A percentile compares a stretch with the other conserved stretches of the same genome.
Conservation (phyloP, 257 asterid genomes). For the Plectranthus barbatus region DNA sequence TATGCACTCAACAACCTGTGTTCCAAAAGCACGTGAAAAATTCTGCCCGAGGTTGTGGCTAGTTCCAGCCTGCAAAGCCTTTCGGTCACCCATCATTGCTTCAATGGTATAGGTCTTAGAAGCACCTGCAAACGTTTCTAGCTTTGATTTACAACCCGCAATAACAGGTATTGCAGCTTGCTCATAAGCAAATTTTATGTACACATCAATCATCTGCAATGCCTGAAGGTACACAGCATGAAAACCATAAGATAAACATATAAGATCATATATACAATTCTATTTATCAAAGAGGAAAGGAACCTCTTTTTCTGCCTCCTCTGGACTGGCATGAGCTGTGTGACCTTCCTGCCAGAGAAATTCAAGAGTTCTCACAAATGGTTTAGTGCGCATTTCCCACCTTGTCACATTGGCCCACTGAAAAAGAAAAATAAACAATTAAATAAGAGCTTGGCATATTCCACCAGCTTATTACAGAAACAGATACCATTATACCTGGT, state of each 20-base stretch:
- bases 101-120: conserved; percentile 87
- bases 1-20: conserved; percentile 51
- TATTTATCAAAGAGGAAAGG: conserved; percentile 3
- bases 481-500: conserved; percentile 53
- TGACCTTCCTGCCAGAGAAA: conserved; percentile 99
- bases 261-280: conserved; percentile 4
- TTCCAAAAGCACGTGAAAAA: conserved; percentile 89
- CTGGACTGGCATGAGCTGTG: conserved; percentile 91
- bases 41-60: conserved; percentile 99
- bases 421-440: conserved; percentile 13
- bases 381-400: conserved; percentile 99
- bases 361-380: conserved; percentile 87
- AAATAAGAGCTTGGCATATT: not conserved
- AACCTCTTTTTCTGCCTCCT: conserved; percentile 97
- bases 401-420: conserved; percentile 99
- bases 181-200: conserved; percentile 84
- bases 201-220: conserved; percentile 88
- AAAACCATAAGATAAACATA: conserved; percentile 20
- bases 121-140: conserved; percentile 98
- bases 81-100: conserved; percentile 99
- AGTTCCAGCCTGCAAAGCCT: conserved; percentile 98
- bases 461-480: not conserved
- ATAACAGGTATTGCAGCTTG: conserved; percentile 99
- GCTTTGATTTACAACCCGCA: conserved; percentile 87
- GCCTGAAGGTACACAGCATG: conserved; percentile 62